Percentiles rank a stretch among this genome's conserved stretches.
Conservation (phyloP, 2,329 filamentous ascomycete genomes). For the Colletotrichum sp. region DNA sequence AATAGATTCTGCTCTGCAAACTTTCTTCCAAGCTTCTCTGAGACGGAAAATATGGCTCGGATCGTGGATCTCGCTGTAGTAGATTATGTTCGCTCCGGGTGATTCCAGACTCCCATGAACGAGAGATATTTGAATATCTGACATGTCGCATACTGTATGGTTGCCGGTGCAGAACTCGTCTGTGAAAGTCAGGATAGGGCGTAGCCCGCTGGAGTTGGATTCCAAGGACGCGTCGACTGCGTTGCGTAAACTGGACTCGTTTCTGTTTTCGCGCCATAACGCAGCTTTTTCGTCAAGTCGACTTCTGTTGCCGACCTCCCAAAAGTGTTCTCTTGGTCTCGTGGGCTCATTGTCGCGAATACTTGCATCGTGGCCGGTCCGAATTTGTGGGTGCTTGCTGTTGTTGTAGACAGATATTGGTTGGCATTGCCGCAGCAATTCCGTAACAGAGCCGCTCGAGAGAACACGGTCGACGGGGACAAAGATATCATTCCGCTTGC, state of each 20-base stretch:
- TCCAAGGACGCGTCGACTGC: neutral
- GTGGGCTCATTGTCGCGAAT: neutral
- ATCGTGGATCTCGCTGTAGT: constrained; percentile 22
- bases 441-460: neutral
- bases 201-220: neutral
- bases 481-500: neutral
- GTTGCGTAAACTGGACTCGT: neutral
- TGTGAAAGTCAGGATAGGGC: neutral
- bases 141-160: neutral
- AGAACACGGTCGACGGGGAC: neutral
- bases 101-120: constrained; percentile 23
- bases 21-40: constrained; percentile 29
- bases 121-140: constrained; percentile 29
- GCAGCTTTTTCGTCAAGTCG: neutral
- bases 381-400: neutral
- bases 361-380: neutral
- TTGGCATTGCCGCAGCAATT: neutral
- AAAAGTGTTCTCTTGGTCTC: neutral
- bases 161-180: neutral
- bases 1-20: constrained; percentile 28
- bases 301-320: neutral
- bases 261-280: neutral
- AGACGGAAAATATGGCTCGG: constrained; percentile 19
- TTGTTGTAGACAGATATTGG: neutral
- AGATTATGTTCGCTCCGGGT: constrained; percentile 27